Percentiles rank a stretch among this genome's conserved stretches.
phyloP scores from a whole-genome alignment of 306 rosid species.

The Vachellia collinsii region DNA sequence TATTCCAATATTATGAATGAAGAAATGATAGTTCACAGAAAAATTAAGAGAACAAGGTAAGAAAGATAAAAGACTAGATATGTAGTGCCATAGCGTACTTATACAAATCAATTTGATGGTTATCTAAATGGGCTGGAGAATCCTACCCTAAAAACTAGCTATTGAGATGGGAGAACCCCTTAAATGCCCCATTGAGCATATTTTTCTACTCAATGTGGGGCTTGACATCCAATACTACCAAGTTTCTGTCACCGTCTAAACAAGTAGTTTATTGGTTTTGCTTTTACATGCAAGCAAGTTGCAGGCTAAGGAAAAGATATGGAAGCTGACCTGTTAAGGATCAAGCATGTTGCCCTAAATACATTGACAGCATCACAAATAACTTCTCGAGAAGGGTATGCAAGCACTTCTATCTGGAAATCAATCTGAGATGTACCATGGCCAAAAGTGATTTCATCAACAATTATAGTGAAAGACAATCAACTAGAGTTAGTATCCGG shows the following conservation, averaged over 20 bases:
- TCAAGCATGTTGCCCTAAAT: conserved; percentile 61
- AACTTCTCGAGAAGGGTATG: conserved; percentile 50
- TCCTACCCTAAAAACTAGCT: too few species aligned
- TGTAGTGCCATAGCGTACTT: background rate
- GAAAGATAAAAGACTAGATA: background rate
- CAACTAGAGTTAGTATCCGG: background rate
- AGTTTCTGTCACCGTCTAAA: background rate
- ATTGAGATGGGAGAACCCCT: too few species aligned
- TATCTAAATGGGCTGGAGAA: too few species aligned
- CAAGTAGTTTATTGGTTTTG: background rate
- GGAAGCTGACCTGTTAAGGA: conserved; percentile 68
- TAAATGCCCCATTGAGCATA: too few species aligned
- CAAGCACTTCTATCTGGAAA: conserved; percentile 53
- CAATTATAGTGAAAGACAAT: conserved; percentile 9
- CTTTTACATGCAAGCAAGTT: conserved; percentile 1
- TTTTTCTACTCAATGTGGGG: too few species aligned
- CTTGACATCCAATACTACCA: too few species aligned
- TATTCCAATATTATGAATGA: background rate
- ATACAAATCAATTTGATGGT: background rate
- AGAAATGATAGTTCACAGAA: background rate
- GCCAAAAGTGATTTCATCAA: background rate
- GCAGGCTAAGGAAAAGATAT: background rate
- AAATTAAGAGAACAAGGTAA: background rate
- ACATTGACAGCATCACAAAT: conserved; percentile 43
- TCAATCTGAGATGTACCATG: conserved; percentile 51